phyloP scores from a whole-genome alignment of 768 basidiomycete genomes.

The Suillus plorans region DNA sequence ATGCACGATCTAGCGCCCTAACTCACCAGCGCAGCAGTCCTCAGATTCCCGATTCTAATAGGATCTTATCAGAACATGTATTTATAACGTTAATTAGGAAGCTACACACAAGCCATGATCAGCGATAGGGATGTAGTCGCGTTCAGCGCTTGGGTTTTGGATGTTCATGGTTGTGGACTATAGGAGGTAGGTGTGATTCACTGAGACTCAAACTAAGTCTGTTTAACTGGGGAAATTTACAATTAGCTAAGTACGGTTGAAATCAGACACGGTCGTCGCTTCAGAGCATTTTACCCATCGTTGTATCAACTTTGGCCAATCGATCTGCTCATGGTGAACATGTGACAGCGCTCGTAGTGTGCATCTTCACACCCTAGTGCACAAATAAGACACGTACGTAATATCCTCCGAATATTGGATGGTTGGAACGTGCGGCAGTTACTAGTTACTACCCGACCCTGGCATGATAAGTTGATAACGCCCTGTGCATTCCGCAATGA shows the following conservation, averaged over 20 bases:
- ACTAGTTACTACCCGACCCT: not conserved
- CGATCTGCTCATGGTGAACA: not conserved
- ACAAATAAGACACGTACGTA: slow-evolving; percentile 7
- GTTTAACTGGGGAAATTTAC: not conserved
- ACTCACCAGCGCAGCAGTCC: slow-evolving; percentile 73
- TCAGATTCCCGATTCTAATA: slow-evolving; percentile 80
- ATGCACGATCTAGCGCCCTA: slow-evolving; percentile 2
- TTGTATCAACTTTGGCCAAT: not conserved
- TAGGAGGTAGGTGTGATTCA: not conserved
- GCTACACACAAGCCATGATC: slow-evolving; percentile 74
- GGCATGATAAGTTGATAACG: not conserved
- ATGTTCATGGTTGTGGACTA: slow-evolving; percentile 48
- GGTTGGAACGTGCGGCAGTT: not conserved
- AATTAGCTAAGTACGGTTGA: not conserved
- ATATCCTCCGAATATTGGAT: not conserved
- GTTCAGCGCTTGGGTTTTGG: slow-evolving; percentile 48
- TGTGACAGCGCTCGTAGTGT: not conserved
- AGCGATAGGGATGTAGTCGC: slow-evolving; percentile 73
- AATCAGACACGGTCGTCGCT: not conserved
- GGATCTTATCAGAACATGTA: slow-evolving; percentile 17
- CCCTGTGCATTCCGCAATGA: not conserved
- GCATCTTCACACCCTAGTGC: not conserved
- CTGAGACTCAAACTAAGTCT: too few species aligned
- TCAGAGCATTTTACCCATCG: slow-evolving; percentile 1
- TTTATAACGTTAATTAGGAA: not conserved